phyloP scores from a whole-genome alignment of 202 grass and related monocot genomes.

The Eragrostis tef region DNA sequence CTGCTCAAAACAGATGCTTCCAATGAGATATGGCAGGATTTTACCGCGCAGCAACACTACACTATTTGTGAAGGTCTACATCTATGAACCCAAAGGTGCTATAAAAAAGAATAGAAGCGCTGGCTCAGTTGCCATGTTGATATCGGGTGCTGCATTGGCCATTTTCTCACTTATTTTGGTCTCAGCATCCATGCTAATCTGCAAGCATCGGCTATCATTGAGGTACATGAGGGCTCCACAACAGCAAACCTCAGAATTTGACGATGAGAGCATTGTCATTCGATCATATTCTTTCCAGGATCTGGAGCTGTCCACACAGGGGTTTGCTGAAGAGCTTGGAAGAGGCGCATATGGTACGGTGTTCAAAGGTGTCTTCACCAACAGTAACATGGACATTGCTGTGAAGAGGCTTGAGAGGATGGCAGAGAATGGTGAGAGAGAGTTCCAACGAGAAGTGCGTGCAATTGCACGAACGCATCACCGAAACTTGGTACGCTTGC shows the following conservation, averaged over 20 bases:
- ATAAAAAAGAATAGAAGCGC: not conserved
- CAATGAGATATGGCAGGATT: slow-evolving; percentile 46
- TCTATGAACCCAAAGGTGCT: not conserved
- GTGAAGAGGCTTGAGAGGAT: slow-evolving; percentile 72
- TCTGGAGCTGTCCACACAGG: slow-evolving; percentile 49
- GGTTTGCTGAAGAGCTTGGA: slow-evolving; percentile 61
- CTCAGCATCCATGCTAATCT: not conserved
- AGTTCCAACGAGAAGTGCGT: slow-evolving; percentile 65
- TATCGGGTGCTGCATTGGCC: slow-evolving; percentile 35
- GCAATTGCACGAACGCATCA: slow-evolving; percentile 67
- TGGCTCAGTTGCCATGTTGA: slow-evolving; percentile 8
- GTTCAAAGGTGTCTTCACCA: slow-evolving; percentile 53
- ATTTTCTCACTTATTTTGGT: slow-evolving; percentile 29
- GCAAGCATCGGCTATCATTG: not conserved
- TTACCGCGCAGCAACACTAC: slow-evolving; percentile 41
- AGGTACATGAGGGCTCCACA: slow-evolving; percentile 32
- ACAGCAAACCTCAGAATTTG: not conserved
- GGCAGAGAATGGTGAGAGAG: slow-evolving; percentile 48
- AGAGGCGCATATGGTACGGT: slow-evolving; percentile 64
- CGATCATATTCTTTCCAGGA: slow-evolving; percentile 47
- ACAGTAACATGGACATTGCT: slow-evolving; percentile 27
- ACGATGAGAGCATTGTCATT: slow-evolving; percentile 14
- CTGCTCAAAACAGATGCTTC: slow-evolving; percentile 55
- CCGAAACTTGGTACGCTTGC: slow-evolving; percentile 57
- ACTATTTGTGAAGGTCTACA: slow-evolving; percentile 53